phyloP scores from a whole-genome alignment of 2,329 filamentous ascomycete genomes.

The Zasmidium cellare region DNA sequence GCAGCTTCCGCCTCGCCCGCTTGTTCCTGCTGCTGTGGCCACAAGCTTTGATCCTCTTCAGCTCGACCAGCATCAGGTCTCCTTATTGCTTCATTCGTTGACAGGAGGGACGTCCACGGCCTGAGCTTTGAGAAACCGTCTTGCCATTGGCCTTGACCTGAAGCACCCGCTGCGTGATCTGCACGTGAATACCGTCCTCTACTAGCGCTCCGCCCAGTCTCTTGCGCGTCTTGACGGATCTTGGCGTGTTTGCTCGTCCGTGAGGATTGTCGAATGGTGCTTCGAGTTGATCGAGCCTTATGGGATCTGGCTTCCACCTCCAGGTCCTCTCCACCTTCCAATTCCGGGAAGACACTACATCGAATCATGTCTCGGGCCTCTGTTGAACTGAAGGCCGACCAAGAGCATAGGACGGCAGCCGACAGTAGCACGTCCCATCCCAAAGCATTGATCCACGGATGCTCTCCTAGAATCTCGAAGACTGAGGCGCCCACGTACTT shows the following conservation, averaged over 20 bases:
- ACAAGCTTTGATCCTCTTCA: not conserved
- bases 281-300: too few relatives aligned
- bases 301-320: not conserved
- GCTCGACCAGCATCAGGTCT: not conserved
- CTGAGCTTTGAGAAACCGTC: conserved; percentile 3
- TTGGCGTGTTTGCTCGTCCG: not conserved
- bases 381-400: conserved; percentile 55
- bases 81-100: conserved; percentile 1
- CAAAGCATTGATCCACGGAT: conserved; percentile 59
- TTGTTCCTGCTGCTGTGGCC: not conserved
- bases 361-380: conserved; percentile 50
- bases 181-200: not conserved
- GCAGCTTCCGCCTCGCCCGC: conserved; percentile 14
- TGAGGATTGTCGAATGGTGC: not conserved
- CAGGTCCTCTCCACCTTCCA: conserved; percentile 9
- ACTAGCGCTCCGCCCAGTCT: not conserved
- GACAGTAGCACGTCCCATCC: conserved; percentile 62
- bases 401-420: conserved; percentile 51
- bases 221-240: not conserved
- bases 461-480: conserved; percentile 54
- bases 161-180: not conserved
- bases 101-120: conserved; percentile 1
- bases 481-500: conserved; percentile 25
- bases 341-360: conserved; percentile 19
- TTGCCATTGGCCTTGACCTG: not conserved